phyloP scores from a whole-genome alignment of 1,284 basidiomycete genomes.

The Puccinia horiana region DNA sequence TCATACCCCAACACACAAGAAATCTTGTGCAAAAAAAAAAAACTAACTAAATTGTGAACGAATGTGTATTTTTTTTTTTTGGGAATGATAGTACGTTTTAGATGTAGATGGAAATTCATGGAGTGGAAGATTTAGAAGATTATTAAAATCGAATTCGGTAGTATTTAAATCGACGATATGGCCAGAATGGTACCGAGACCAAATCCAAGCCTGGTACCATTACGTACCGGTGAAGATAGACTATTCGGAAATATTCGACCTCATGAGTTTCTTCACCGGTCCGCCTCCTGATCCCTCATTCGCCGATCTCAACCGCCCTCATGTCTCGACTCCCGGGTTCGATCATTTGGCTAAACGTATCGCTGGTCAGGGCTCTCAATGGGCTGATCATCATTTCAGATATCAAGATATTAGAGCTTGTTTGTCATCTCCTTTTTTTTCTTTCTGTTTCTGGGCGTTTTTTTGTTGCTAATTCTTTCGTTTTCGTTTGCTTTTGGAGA shows the following conservation, averaged over 20 bases:
- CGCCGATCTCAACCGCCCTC: constrained; percentile 54
- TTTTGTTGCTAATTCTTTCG: not conserved
- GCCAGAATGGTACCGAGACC: constrained; percentile 62
- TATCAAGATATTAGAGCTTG: constrained; percentile 64
- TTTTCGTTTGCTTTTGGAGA: too few species aligned
- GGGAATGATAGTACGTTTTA: not conserved
- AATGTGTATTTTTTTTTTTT: constrained; percentile 10
- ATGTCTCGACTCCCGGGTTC: constrained; percentile 53
- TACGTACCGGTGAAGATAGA: constrained; percentile 67
- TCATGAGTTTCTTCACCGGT: constrained; percentile 63
- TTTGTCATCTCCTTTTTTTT: constrained; percentile 52
- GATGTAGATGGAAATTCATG: constrained; percentile 55
- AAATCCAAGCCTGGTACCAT: constrained; percentile 66
- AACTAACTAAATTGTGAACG: not conserved
- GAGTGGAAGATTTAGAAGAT: constrained; percentile 56
- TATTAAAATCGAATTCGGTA: constrained; percentile 59
- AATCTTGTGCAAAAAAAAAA: too few species aligned
- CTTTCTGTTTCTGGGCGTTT: not conserved
- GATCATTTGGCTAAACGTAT: constrained; percentile 62
- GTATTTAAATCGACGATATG: constrained; percentile 61
- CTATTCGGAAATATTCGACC: constrained; percentile 62
- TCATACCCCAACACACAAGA: too few species aligned
- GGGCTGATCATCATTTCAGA: constrained; percentile 61
- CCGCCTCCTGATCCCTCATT: too few species aligned
- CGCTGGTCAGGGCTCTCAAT: constrained; percentile 59